Conservation (phyloP, 495 filamentous ascomycete genomes). For the Elasticomyces elasticus region DNA sequence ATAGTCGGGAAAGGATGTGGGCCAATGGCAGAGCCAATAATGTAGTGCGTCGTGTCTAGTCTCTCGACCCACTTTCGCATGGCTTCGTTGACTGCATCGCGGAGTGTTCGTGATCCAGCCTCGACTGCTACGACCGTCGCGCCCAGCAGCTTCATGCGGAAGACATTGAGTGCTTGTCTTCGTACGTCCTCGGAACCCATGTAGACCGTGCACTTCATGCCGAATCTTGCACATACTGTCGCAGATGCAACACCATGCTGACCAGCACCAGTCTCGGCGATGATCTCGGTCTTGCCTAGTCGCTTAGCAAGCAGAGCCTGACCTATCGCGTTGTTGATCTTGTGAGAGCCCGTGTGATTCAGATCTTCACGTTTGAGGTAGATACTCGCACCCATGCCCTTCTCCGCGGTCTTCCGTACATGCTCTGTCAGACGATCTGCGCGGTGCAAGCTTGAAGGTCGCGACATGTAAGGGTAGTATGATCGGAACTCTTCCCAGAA, state of each 20-base stretch:
- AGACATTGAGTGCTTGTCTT: constrained; percentile 88
- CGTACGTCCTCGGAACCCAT: constrained; percentile 95
- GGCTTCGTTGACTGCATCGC: constrained; percentile 95
- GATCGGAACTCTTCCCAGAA: constrained; percentile 98
- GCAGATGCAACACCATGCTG: constrained; percentile 94
- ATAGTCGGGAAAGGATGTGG: constrained; percentile 95
- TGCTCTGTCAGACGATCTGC: constrained; percentile 81
- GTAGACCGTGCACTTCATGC: constrained; percentile 89
- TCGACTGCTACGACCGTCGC: constrained; percentile 80
- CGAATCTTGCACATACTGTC: constrained; percentile 92
- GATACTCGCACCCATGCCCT: constrained; percentile 79
- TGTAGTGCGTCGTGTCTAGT: constrained; percentile 86
- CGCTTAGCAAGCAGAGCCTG: constrained; percentile 74
- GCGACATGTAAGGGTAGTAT: constrained; percentile 96
- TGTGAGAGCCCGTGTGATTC: constrained; percentile 73
- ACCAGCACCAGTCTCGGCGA: constrained; percentile 92
- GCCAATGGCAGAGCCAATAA: constrained; percentile 89
- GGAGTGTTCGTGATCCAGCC: constrained; percentile 71
- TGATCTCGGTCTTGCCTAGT: constrained; percentile 86
- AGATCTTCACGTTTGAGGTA: constrained; percentile 93
- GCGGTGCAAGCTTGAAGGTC: constrained; percentile 81
- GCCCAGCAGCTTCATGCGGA: constrained; percentile 91
- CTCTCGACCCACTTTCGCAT: constrained; percentile 79
- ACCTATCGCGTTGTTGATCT: constrained; percentile 94
- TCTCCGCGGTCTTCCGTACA: constrained; percentile 10